Evolutionary conservation across 257 asterid genomes (phyloP).

Genomic region (Forsythia suspensa): DNA sequence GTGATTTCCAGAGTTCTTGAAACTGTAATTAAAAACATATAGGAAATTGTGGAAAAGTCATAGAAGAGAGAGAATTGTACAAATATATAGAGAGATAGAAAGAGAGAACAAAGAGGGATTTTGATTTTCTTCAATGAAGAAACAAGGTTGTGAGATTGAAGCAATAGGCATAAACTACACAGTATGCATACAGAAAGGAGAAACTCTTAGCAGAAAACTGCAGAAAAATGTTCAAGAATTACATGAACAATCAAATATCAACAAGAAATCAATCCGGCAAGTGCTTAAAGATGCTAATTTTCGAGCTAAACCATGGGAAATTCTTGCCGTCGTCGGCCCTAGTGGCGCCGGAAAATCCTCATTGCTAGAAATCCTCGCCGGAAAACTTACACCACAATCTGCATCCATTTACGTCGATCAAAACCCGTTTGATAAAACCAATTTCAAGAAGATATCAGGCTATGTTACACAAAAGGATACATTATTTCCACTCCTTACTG

Average conservation of each 20-base stretch:
- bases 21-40: constrained; percentile 2
- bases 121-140: constrained; percentile 52
- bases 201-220: constrained; percentile 10
- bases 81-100: background rate
- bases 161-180: constrained; percentile 81
- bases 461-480: constrained; percentile 85
- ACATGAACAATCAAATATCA: background rate
- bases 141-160: constrained; percentile 85
- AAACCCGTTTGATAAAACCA: constrained; percentile 53
- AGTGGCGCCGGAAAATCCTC: constrained; percentile 97
- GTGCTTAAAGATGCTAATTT: constrained; percentile 64
- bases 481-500: constrained; percentile 74
- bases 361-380: constrained; percentile 77
- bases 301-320: constrained; percentile 76
- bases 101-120: background rate
- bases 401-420: constrained; percentile 58
- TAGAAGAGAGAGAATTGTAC: background rate
- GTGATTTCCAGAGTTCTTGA: constrained; percentile 15
- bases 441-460: constrained; percentile 74
- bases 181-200: constrained; percentile 34
- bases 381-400: constrained; percentile 54
- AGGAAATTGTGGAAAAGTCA: too few species aligned
- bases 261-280: background rate
- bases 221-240: constrained; percentile 15
- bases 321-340: constrained; percentile 86